Evolutionary conservation across 2,329 filamentous ascomycete genomes (phyloP), one percentile per base, ranked within the genome.

Genomic region (Purpureocillium takamizusanense): DNA sequence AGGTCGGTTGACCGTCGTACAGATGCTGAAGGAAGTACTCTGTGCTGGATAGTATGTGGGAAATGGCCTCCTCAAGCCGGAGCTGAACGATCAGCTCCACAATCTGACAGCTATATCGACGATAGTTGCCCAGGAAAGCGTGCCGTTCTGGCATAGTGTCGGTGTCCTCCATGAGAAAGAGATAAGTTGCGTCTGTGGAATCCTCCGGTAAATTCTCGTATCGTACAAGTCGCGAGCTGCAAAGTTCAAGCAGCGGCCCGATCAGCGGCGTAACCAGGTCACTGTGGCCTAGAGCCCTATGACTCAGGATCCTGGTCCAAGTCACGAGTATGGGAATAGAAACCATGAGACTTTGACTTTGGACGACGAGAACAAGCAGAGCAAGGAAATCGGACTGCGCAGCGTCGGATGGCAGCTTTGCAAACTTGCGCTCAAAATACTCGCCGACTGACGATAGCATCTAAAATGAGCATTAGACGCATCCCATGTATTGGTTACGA

Each of bases 121-220:
- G 76, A 59, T 98, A 98, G 54, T 98, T 97, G 4, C 90, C 88
- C 10, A 97, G 72, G 57, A 98, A 98, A 1, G 88, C 87, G 61
- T 98, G 92, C 17, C 88, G 77, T 57, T 98, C 92, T 0, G 92
- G 92, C 15, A 90, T 70, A 0, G 90, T 97, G 53, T 98, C 92
- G 40, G 95, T 94, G 55, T 98, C 92, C 53, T 97, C 89, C 51
- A 88, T 72, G 2, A 98, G 70, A 48, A 95, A 92, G 10, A 86
- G 67, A 42, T 88, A 75, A 1, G 84, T 89, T 2, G 85, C 73
- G 50, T 95, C 82, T 34, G 86, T 76, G 0, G 81, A 83, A 45
- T 94, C 84, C 46, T 90, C 81, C 0, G 88, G 86, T 3, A 97
- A 66, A 45, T 75, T 81, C 59, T 98, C 92, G 59, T 94, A 98